Evolutionary conservation across 192 early-diverging fungal genomes (phyloP).

Genomic region (Entomortierella parvispora): DNA sequence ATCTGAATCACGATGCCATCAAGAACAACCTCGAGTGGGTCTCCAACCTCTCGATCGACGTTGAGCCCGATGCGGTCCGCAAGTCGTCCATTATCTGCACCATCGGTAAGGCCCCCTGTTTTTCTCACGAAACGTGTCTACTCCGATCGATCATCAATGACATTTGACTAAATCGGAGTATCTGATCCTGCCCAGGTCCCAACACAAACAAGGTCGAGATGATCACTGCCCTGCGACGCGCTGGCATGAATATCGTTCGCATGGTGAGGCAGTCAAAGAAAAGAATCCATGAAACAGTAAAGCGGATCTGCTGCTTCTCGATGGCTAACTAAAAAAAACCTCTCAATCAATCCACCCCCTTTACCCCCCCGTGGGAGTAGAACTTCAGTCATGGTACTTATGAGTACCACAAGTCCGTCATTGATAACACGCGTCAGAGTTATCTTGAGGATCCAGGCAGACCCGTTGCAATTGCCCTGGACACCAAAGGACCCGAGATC

Average conservation of each 20-base stretch:
- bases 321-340: too few relatives aligned
- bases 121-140: neutral
- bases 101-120: too few relatives aligned
- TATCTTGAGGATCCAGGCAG: slow-evolving; percentile 51
- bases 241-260: slow-evolving; percentile 86
- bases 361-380: too few relatives aligned
- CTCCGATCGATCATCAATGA: neutral
- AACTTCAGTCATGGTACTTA: slow-evolving; percentile 49
- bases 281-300: neutral
- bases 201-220: slow-evolving; percentile 80
- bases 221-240: slow-evolving; percentile 72
- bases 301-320: slow-evolving; percentile 1
- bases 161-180: neutral
- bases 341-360: too few relatives aligned
- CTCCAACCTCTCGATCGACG: slow-evolving; percentile 69
- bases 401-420: slow-evolving; percentile 75
- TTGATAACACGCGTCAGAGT: slow-evolving; percentile 74
- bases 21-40: slow-evolving; percentile 81
- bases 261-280: slow-evolving; percentile 57
- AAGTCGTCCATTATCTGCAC: slow-evolving; percentile 90
- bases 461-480: slow-evolving; percentile 76
- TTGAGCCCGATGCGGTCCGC: slow-evolving; percentile 65
- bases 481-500: slow-evolving; percentile 86
- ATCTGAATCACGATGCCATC: slow-evolving; percentile 35
- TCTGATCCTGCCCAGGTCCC: slow-evolving; percentile 56